Conservation (phyloP, 192 early-diverging fungal genomes). For the Diversispora eburnea region DNA sequence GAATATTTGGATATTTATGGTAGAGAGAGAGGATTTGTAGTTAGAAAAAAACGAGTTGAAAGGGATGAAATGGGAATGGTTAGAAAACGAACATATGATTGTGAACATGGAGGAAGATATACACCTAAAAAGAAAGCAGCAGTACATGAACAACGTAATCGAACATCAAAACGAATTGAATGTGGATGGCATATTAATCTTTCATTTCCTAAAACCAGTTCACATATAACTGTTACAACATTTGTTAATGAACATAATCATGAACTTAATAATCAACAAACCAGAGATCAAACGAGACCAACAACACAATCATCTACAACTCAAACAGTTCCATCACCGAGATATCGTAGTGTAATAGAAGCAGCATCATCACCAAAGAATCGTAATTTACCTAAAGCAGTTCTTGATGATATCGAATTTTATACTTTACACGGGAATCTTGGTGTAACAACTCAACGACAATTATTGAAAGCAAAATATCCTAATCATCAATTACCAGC, state of each 20-base stretch:
- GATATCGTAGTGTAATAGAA: slow-evolving; percentile 19
- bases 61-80: slow-evolving; percentile 27
- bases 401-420: slow-evolving; percentile 29
- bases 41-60: slow-evolving; percentile 30
- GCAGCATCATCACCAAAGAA: slow-evolving; percentile 28
- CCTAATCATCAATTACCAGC: slow-evolving; percentile 25
- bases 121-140: slow-evolving; percentile 30
- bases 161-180: slow-evolving; percentile 29
- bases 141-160: slow-evolving; percentile 25
- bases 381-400: slow-evolving; percentile 19
- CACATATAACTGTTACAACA: slow-evolving; percentile 29
- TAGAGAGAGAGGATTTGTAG: slow-evolving; percentile 27
- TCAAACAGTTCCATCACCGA: neutral
- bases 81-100: slow-evolving; percentile 30
- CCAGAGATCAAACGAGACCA: slow-evolving; percentile 5
- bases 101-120: slow-evolving; percentile 29
- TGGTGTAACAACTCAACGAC: slow-evolving; percentile 20
- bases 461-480: slow-evolving; percentile 29
- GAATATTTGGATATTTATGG: slow-evolving; percentile 28
- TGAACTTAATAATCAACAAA: slow-evolving; percentile 22
- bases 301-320: slow-evolving; percentile 6
- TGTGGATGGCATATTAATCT: slow-evolving; percentile 31
- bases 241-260: slow-evolving; percentile 32
- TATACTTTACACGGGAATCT: slow-evolving; percentile 28
- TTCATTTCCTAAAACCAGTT: slow-evolving; percentile 26